These are phyloP conservation scores for Exserohilum rostratum DNA, from an alignment of 2,329 filamentous ascomycete species.

Conservation along the genomic window DNA sequence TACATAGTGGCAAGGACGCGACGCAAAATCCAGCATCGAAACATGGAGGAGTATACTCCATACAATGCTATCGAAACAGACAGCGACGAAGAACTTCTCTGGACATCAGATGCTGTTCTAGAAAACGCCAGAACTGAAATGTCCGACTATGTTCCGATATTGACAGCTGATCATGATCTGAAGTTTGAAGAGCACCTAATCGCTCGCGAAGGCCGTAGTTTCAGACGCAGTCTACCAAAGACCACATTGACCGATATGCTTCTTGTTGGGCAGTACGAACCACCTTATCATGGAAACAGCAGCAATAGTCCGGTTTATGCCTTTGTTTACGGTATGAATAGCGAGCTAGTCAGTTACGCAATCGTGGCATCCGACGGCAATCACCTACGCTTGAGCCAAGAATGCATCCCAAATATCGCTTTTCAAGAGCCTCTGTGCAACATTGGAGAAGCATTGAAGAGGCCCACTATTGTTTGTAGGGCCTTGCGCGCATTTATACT, in stretches of 20 bases:
- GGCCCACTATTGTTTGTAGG: not conserved
- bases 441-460: not conserved
- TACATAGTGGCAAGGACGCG: too few relatives aligned
- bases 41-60: too few relatives aligned
- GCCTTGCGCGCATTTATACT: not conserved
- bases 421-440: not conserved
- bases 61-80: too few relatives aligned
- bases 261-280: not conserved
- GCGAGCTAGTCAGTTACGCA: not conserved
- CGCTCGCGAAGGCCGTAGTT: too few relatives aligned
- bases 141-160: too few relatives aligned
- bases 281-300: not conserved
- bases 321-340: not conserved
- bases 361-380: not conserved
- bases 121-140: too few relatives aligned
- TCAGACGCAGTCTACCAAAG: not conserved
- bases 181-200: too few relatives aligned
- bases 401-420: not conserved
- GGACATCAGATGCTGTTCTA: too few relatives aligned
- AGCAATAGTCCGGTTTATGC: not conserved
- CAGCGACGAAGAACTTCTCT: too few relatives aligned
- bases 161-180: too few relatives aligned
- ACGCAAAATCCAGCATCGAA: too few relatives aligned
- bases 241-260: not conserved
- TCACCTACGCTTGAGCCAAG: not conserved